Evolutionary conservation across 345 rosid species (phyloP).

Genomic region (Arabidopsis suecica): DNA sequence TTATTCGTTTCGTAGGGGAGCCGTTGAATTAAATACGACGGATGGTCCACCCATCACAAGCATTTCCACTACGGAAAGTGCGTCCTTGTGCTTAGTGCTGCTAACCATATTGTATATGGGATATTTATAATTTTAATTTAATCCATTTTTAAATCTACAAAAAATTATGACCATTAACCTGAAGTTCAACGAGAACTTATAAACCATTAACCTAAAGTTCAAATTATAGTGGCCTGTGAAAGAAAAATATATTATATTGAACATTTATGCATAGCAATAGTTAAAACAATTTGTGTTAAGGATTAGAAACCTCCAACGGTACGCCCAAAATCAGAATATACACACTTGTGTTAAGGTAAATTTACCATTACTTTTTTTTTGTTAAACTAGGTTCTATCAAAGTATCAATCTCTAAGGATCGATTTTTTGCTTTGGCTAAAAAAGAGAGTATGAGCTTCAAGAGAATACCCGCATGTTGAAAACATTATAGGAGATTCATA

Average conservation of each 20-base stretch:
- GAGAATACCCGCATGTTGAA: not conserved
- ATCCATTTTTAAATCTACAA: constrained; percentile 3
- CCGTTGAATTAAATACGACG: constrained; percentile 37
- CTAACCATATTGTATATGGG: constrained; percentile 16
- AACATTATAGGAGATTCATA: not conserved
- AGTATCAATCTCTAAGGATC: not conserved
- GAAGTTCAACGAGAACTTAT: constrained; percentile 22
- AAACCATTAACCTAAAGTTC: constrained; percentile 30
- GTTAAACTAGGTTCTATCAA: not conserved
- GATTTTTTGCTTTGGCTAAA: not conserved
- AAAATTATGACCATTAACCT: constrained; percentile 31
- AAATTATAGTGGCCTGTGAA: constrained; percentile 15
- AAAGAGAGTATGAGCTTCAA: not conserved
- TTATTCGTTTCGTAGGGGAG: constrained; percentile 34
- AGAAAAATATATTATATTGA: not conserved
- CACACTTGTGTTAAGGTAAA: not conserved
- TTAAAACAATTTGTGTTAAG: not conserved
- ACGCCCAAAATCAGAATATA: not conserved
- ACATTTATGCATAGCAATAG: not conserved
- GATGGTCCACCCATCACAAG: constrained; percentile 40
- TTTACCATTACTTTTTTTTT: not conserved
- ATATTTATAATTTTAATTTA: constrained; percentile 8
- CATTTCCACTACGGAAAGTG: constrained; percentile 46
- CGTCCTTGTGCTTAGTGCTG: constrained; percentile 37
- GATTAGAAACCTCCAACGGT: not conserved